Percentiles rank a stretch among this genome's conserved stretches.
phyloP scores from a whole-genome alignment of 345 rosid genomes.

The Cardamine resedifolia region DNA sequence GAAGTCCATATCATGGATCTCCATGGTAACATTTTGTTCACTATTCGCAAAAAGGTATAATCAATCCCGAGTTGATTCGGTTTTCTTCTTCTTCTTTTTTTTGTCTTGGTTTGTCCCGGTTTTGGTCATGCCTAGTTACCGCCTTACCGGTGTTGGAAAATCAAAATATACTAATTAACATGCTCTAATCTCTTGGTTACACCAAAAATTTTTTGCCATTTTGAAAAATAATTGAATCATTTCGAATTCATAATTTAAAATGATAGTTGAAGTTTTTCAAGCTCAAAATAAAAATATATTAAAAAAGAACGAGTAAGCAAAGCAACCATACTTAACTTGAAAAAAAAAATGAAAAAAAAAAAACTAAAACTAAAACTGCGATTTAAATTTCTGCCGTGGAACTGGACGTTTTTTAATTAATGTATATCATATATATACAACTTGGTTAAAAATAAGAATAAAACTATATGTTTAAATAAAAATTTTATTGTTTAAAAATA shows the following conservation, averaged over 20 bases:
- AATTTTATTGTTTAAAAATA: background rate
- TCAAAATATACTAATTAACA: too few species aligned
- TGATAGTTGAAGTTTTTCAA: background rate
- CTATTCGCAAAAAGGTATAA: conserved; percentile 47
- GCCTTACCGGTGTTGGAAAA: too few species aligned
- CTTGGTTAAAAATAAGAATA: background rate
- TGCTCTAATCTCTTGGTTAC: too few species aligned
- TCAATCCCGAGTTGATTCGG: background rate
- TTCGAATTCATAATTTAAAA: background rate
- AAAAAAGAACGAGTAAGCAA: background rate
- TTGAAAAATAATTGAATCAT: background rate
- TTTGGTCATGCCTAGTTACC: too few species aligned
- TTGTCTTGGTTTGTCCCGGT: background rate
- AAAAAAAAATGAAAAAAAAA: too few species aligned
- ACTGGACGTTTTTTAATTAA: background rate
- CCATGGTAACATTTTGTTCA: conserved; percentile 54
- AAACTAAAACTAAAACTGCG: background rate
- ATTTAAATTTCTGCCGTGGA: background rate
- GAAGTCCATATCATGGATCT: conserved; percentile 68
- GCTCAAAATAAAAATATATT: conserved; percentile 5
- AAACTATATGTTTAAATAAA: background rate
- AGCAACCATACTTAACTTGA: background rate
- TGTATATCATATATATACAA: background rate
- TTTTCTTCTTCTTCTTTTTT: background rate
- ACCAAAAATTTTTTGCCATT: background rate